phyloP scores from a whole-genome alignment of 2,329 filamentous ascomycete genomes.

The Pseudopithomyces chartarum region DNA sequence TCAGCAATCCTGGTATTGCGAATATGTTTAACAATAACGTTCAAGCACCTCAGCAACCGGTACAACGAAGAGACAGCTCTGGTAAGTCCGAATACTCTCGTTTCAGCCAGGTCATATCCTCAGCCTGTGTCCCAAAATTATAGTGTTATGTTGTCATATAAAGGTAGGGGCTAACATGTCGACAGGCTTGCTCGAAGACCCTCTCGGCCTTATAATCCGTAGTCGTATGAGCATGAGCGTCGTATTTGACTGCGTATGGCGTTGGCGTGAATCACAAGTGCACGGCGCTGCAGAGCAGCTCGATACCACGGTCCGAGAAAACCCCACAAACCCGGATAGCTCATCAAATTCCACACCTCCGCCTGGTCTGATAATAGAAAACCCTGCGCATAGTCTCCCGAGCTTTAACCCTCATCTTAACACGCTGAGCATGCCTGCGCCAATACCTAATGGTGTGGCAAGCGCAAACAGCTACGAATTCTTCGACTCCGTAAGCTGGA shows the following conservation, averaged over 20 bases:
- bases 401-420: conserved; percentile 45
- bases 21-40: conserved; percentile 38
- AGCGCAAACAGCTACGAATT: conserved; percentile 63
- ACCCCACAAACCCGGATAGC: conserved; percentile 84
- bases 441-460: conserved; percentile 61
- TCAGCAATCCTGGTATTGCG: conserved; percentile 37
- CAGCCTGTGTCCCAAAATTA: background rate
- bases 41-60: conserved; percentile 18
- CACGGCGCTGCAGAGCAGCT: conserved; percentile 53
- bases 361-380: conserved; percentile 45
- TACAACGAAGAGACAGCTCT: conserved; percentile 32
- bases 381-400: conserved; percentile 38
- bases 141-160: background rate
- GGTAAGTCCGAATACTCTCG: background rate
- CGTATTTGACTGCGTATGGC: conserved; percentile 83
- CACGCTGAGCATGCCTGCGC: conserved; percentile 57
- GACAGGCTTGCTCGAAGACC: conserved; percentile 62
- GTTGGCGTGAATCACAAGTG: conserved; percentile 73
- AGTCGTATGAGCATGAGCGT: conserved; percentile 85
- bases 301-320: conserved; percentile 75
- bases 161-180: background rate
- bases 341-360: conserved; percentile 65
- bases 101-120: background rate
- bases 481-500: conserved; percentile 92
- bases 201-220: conserved; percentile 78